phyloP scores from a whole-genome alignment of 345 rosid species.

The Camelina neglecta region DNA sequence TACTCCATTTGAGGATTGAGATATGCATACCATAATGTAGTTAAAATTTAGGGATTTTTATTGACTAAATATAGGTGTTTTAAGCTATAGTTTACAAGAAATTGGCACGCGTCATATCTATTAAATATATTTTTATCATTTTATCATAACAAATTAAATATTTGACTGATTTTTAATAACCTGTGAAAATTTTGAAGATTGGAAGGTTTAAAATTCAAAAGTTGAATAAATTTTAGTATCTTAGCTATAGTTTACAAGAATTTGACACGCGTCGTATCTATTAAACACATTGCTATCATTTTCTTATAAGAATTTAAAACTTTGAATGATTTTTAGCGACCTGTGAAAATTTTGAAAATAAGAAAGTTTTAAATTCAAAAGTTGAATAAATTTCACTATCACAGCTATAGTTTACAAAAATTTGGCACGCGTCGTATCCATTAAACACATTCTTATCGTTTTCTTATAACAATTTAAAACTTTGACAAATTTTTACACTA shows the following conservation, averaged over 20 bases:
- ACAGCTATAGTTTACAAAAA: neutral
- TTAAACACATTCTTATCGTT: neutral
- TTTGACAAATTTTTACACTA: too few species aligned
- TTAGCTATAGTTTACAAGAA: neutral
- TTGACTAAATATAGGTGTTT: neutral
- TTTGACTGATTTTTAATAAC: neutral
- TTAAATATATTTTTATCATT: neutral
- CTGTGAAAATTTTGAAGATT: neutral
- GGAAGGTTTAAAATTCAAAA: neutral
- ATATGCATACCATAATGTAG: neutral
- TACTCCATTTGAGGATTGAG: neutral
- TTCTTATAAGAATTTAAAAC: too few species aligned
- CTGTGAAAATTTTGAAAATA: too few species aligned
- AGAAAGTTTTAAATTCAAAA: too few species aligned
- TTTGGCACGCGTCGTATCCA: neutral
- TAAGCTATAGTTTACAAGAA: neutral
- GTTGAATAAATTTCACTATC: too few species aligned
- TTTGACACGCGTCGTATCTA: neutral
- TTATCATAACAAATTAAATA: neutral
- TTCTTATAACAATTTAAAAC: too few species aligned
- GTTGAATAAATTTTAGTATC: neutral
- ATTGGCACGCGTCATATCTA: neutral
- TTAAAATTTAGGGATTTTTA: too few species aligned
- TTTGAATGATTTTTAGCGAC: too few species aligned
- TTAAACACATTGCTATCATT: neutral